Evolutionary conservation across 345 rosid genomes (phyloP).

Genomic region (Aegle marmelos): DNA sequence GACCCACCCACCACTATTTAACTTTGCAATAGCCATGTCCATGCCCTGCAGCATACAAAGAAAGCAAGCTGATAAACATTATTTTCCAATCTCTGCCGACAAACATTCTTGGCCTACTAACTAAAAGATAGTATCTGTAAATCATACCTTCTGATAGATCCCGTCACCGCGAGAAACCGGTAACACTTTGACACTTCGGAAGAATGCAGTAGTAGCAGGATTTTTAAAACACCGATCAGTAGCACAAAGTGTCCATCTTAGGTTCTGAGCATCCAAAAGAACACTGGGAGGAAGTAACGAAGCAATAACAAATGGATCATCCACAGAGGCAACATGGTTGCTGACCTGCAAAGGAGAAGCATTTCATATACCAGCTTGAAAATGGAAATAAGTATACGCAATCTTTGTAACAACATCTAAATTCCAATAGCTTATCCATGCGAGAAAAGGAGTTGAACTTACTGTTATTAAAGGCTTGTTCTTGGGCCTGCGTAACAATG

Average conservation of each 20-base stretch:
- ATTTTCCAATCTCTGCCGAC: background rate
- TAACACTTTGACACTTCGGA: constrained; percentile 78
- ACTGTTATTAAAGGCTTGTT: constrained; percentile 84
- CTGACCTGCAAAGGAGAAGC: constrained; percentile 63
- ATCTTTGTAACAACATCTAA: background rate
- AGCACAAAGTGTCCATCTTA: constrained; percentile 98
- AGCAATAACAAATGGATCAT: constrained; percentile 92
- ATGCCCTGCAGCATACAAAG: constrained; percentile 57
- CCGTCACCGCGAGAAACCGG: constrained; percentile 96
- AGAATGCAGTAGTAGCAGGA: constrained; percentile 87
- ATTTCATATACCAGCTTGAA: background rate
- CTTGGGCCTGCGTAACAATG: constrained; percentile 72
- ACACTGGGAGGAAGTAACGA: constrained; percentile 81
- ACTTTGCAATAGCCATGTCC: constrained; percentile 90
- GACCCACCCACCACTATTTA: constrained; percentile 95
- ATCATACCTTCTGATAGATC: constrained; percentile 85
- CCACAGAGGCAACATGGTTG: constrained; percentile 95
- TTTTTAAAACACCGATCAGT: constrained; percentile 86
- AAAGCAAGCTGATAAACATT: constrained; percentile 3
- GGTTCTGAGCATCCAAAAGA: constrained; percentile 76
- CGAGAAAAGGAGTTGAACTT: constrained; percentile 1
- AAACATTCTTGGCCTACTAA: background rate
- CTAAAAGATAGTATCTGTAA: background rate
- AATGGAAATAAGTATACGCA: background rate
- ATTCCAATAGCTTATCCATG: background rate